Percentiles rank a stretch among this genome's conserved stretches.
Evolutionary conservation across 306 rosid species (phyloP).

Genomic region (Cucurbita moschata): DNA sequence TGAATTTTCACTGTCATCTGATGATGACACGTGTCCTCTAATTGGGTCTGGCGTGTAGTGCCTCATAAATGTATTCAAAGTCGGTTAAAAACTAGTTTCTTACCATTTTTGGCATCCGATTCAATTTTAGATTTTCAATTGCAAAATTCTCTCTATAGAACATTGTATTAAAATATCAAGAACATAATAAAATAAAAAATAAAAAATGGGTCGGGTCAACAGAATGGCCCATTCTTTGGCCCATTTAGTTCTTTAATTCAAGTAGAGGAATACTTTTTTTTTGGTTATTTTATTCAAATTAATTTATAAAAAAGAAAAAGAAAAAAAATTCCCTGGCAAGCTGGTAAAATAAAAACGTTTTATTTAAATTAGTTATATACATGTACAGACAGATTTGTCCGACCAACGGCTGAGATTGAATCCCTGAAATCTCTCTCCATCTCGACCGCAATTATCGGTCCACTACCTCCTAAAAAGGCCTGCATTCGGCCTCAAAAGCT

Average conservation of each 20-base stretch:
- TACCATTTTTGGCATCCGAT: too few relatives aligned
- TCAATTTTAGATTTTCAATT: too few relatives aligned
- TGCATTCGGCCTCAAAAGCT: not conserved
- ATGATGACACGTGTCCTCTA: too few relatives aligned
- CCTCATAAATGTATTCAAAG: too few relatives aligned
- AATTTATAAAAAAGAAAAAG: not conserved
- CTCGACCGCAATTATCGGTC: constrained; percentile 53
- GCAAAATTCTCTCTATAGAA: too few relatives aligned
- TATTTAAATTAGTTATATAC: not conserved
- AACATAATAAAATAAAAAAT: too few relatives aligned
- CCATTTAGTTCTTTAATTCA: not conserved
- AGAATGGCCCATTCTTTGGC: not conserved
- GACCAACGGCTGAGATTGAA: constrained; percentile 41
- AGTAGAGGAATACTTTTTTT: too few relatives aligned
- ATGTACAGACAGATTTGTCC: not conserved
- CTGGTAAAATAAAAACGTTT: constrained; percentile 14
- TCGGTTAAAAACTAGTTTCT: too few relatives aligned
- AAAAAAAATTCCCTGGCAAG: constrained; percentile 19
- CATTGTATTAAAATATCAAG: too few relatives aligned
- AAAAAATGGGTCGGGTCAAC: not conserved
- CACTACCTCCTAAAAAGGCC: not conserved
- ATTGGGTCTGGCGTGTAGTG: too few relatives aligned
- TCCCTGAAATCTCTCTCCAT: constrained; percentile 2
- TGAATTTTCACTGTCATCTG: too few relatives aligned
- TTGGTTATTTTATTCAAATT: not conserved